These are phyloP conservation scores for Aspergillus ochraceus DNA, from an alignment of 2,329 filamentous ascomycete genomes.

Conservation along the genomic window DNA sequence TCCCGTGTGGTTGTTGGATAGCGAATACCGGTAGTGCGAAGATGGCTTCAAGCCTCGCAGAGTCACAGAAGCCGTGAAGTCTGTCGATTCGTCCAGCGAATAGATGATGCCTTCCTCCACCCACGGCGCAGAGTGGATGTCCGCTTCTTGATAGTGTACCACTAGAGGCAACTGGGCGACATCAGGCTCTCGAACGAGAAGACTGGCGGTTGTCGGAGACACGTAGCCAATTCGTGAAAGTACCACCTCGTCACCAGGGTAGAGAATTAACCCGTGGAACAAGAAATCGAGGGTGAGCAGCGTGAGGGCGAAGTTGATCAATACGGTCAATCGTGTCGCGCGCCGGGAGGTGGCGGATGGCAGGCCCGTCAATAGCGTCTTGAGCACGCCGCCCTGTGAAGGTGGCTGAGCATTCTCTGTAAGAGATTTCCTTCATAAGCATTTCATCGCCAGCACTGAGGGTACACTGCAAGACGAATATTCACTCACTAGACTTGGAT, in stretches of 20 bases:
- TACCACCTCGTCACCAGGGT: constrained; percentile 73
- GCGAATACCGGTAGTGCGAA: constrained; percentile 76
- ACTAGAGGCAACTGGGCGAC: constrained; percentile 71
- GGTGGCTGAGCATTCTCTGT: constrained; percentile 1
- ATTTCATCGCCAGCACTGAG: not conserved
- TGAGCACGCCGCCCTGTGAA: constrained; percentile 44
- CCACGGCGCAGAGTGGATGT: constrained; percentile 52
- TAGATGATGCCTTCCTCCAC: constrained; percentile 63
- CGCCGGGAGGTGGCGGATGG: constrained; percentile 70
- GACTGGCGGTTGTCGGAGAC: constrained; percentile 73
- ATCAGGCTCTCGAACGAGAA: constrained; percentile 84
- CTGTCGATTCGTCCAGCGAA: constrained; percentile 71
- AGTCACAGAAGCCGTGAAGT: constrained; percentile 73
- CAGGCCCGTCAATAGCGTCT: constrained; percentile 71
- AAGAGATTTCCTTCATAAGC: not conserved
- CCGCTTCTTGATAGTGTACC: constrained; percentile 55
- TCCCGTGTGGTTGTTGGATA: constrained; percentile 84
- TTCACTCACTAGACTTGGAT: not conserved
- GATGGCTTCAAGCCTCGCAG: constrained; percentile 69
- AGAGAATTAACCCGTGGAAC: constrained; percentile 68
- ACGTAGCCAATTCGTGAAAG: constrained; percentile 88
- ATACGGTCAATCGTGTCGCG: constrained; percentile 66
- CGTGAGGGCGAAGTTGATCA: constrained; percentile 70
- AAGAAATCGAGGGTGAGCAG: constrained; percentile 74
- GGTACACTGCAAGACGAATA: not conserved